Evolutionary conservation across 2,329 filamentous ascomycete genomes (phyloP), one percentile per base, ranked within the genome.

Genomic region (Tympanopsis confertula): DNA sequence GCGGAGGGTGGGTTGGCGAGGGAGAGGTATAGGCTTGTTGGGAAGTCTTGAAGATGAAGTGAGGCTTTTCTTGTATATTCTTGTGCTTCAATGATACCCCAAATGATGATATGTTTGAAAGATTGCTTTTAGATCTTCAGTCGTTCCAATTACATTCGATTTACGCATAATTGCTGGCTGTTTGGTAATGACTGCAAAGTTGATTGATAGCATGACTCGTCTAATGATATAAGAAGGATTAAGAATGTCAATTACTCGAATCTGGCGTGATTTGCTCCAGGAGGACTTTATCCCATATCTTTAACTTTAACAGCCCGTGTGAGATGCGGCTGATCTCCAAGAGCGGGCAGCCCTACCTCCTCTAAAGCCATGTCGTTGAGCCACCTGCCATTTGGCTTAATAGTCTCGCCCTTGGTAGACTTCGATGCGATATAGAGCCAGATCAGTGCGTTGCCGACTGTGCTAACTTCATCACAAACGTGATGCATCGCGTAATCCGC

Each of bases 391-490:
- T 70, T 56, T 0, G 72, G 71, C 44, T 61, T 53, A 15, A 78
- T 41, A 19, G 54, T 49, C 7, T 63, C 64, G 0, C 52, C 53
- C 39, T 68, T 65, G 7, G 64, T 58, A 42, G 77, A 50, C 43
- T 62, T 65, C 41, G 70, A 67, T 1, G 70, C 70, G 22, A 81
- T 54, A 50, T 75, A 81, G 42, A 80, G 55, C 74, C 74, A 81
- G 19, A 58, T 59, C 26, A 80, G 51, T n/a, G 69, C 66, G 52
- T 78, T 78, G 0, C 77, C 76, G 1, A 78, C 73, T 0, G 75
- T 81, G 38, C 71, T 67, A 4, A 80, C 73, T 50, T 81, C 77
- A 47, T 81, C 76, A 41, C 69, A 76, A 5, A 81, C 72, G 44
- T 71, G 66, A 3, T 48, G 50, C 20, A 56, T 58, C 0, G 73